Evolutionary conservation across 768 basidiomycete species (phyloP).

Genomic region (Termitomyces sp.): DNA sequence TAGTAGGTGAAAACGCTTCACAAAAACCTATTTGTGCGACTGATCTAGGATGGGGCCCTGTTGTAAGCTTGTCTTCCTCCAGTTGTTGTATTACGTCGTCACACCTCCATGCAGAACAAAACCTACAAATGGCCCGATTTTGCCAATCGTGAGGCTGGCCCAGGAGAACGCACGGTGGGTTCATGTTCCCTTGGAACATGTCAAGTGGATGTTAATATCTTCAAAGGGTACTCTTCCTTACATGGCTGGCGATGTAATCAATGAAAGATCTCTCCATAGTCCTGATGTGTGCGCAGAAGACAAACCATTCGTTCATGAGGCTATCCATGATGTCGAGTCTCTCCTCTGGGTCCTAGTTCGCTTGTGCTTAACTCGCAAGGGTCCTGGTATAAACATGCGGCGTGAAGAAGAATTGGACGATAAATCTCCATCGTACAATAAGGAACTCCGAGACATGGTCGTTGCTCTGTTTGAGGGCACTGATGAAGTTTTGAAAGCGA

Average conservation of each 20-base stretch:
- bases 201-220: not conserved
- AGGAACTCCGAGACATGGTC: not conserved
- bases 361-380: slow-evolving; percentile 16
- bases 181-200: not conserved
- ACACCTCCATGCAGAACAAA: not conserved
- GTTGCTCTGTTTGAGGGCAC: not conserved
- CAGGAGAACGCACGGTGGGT: not conserved
- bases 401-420: not conserved
- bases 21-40: not conserved
- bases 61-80: not conserved
- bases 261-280: not conserved
- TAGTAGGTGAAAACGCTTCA: not conserved
- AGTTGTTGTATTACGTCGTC: not conserved
- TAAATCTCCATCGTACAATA: not conserved
- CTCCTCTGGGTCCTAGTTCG: slow-evolving; percentile 20
- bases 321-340: slow-evolving; percentile 20
- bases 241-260: not conserved
- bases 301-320: not conserved
- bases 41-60: not conserved
- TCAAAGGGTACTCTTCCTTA: not conserved
- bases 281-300: too few relatives aligned
- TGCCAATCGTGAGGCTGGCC: not conserved
- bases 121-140: not conserved
- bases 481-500: not conserved
- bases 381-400: slow-evolving; percentile 12